Evolutionary conservation across 179 eudicot genomes (phyloP).

Genomic region (Pouteria campechiana): DNA sequence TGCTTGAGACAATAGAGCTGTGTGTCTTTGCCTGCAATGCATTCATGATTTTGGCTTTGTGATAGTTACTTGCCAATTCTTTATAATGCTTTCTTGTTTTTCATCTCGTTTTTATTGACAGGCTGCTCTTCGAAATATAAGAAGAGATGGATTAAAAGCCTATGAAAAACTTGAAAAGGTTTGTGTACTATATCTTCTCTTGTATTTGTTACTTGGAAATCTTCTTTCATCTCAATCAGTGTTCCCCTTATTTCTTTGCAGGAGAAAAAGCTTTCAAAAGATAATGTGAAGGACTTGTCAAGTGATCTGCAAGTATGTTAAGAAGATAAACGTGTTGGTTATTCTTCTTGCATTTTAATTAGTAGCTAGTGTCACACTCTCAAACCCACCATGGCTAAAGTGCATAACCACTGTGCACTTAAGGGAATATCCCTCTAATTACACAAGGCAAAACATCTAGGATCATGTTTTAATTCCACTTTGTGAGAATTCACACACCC

Average conservation of each 20-base stretch:
- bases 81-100: neutral
- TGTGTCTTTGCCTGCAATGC: no score
- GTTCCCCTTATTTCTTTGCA: constrained; percentile 9
- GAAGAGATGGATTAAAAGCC: constrained; percentile 89
- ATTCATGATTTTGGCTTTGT: no score
- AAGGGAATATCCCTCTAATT: no score
- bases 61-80: no score
- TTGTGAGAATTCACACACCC: no score
- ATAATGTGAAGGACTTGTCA: constrained; percentile 77
- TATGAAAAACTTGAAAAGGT: constrained; percentile 95
- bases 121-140: constrained; percentile 87
- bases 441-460: no score
- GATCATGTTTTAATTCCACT: no score
- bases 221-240: neutral
- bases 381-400: no score
- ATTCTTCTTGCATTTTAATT: no score
- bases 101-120: constrained; percentile 9
- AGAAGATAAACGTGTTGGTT: neutral
- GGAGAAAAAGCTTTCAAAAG: constrained; percentile 97
- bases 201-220: neutral
- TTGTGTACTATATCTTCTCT: neutral
- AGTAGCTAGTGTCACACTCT: no score
- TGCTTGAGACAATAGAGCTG: no score
- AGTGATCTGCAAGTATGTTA: constrained; percentile 79
- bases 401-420: no score